Base-by-base conservation (phyloP, 306 rosid species). In the Datisca glomerata region DNA sequence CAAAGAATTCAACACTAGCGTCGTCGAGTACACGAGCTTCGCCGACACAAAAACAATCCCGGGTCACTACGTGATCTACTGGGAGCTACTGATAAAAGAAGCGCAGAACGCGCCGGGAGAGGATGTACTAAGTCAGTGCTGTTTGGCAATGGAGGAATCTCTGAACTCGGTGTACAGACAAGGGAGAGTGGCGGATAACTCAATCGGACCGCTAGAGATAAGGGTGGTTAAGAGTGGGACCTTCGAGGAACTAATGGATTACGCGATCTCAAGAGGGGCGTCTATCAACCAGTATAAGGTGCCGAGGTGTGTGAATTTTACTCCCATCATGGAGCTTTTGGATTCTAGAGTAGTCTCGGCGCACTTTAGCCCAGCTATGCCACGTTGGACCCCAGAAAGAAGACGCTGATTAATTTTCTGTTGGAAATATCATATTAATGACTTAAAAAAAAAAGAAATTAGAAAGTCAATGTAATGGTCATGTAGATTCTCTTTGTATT, bases 211-310 rank as follows among this genome's bases (percentile, higher is more conserved):
- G 5, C 45, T 78, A 32, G 79, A 73, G 61, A 64, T 78, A 15
- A 70, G 61, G 68, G 18, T 73, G 4, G 70, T 73, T 16, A 79
- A 78, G 38, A 46, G 8, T 14, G 87, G 87, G 15, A 78, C 79
- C 2, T 73, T 78, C 37, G 81, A 74, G 15, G 61, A 61, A 31
- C 66, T 78, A 24, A 70, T 73, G 87, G 82, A 74, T 28, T 67
- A 70, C 25, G 74, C 79, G 10, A 24, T 78, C 3, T 61, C 55
- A 39, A 60, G 60, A 12, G 87, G 79, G 28, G 71, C 82, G 0
- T 74, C 82, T 3, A 79, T 79, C 56, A 79, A 79, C 35, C 87
- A 73, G 64, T 78, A 78, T 23, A 78, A 78, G 57, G 62, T 75
- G 5, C 80, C 81, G 19, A 65, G 77, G 2, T 78, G 78, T 19